phyloP scores from a whole-genome alignment of 768 basidiomycete genomes.

The Pisolithus albus region DNA sequence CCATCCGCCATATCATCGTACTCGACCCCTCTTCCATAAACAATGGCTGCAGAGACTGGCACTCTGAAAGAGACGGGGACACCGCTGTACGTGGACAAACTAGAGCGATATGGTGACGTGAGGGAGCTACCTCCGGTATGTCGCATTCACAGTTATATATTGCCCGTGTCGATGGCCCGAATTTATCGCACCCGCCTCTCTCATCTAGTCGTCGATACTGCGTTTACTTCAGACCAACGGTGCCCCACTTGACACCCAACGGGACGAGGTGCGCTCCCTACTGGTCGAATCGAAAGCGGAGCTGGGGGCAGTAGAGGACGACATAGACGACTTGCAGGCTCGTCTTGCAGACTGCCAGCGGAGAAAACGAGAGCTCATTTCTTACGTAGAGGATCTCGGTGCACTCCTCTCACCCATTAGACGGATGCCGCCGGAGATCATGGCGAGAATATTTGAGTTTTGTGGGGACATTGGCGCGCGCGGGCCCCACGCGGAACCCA shows the following conservation, averaged over 20 bases:
- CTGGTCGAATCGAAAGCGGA: constrained; percentile 23
- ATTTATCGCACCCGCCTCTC: constrained; percentile 1
- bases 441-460: constrained; percentile 27
- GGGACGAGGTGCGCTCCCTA: constrained; percentile 19
- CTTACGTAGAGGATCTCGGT: constrained; percentile 27
- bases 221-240: constrained; percentile 23
- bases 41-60: constrained; percentile 7
- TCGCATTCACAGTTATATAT: constrained; percentile 1
- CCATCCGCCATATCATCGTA: background rate
- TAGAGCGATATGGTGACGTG: constrained; percentile 24
- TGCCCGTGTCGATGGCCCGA: background rate
- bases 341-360: constrained; percentile 25
- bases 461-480: constrained; percentile 22
- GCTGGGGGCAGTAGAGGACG: constrained; percentile 19
- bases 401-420: constrained; percentile 28
- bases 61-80: constrained; percentile 17
- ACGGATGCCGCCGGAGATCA: constrained; percentile 29
- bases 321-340: constrained; percentile 22
- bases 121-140: constrained; percentile 25
- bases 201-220: constrained; percentile 24
- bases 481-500: constrained; percentile 25
- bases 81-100: constrained; percentile 18
- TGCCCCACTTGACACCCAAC: constrained; percentile 22
- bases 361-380: constrained; percentile 20
- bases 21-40: too few relatives aligned